These are phyloP conservation scores for Thymus mandschuricus DNA, from an alignment of 257 asterid species.

Conservation along the genomic window DNA sequence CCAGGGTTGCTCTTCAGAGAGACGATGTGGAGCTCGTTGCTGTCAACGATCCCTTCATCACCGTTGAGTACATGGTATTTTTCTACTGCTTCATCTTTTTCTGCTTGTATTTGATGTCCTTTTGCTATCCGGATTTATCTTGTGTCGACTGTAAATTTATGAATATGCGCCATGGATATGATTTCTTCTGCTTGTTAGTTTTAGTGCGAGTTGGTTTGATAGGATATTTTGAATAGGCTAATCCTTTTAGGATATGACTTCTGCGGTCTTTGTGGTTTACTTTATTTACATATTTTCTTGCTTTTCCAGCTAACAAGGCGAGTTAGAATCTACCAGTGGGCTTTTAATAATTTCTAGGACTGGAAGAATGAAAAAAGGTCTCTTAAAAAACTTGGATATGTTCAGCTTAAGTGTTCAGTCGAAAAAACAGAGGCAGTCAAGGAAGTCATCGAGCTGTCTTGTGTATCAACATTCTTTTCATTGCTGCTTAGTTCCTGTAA, in stretches of 20 bases:
- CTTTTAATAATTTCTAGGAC: neutral
- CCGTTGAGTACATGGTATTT: constrained; percentile 57
- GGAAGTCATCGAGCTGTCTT: neutral
- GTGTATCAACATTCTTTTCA: neutral
- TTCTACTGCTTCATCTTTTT: neutral
- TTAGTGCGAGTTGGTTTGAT: neutral
- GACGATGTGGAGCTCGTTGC: constrained; percentile 73
- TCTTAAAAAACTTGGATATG: neutral
- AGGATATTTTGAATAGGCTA: neutral
- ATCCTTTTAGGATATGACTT: neutral
- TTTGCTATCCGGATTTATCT: neutral
- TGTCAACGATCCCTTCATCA: constrained; percentile 68
- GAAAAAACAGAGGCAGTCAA: neutral
- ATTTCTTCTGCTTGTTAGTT: neutral
- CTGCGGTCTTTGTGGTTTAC: neutral
- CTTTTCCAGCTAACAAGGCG: neutral
- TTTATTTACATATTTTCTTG: too few species aligned
- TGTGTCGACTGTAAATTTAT: neutral
- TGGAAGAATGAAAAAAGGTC: neutral
- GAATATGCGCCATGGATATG: neutral
- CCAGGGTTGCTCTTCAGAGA: constrained; percentile 63
- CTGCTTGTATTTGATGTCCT: neutral
- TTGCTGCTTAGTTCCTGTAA: neutral
- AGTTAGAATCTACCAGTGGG: neutral
- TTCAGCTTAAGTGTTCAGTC: neutral